These are phyloP conservation scores for Pulveroboletus ravenelii DNA, from an alignment of 768 basidiomycete species.

Conservation along the genomic window DNA sequence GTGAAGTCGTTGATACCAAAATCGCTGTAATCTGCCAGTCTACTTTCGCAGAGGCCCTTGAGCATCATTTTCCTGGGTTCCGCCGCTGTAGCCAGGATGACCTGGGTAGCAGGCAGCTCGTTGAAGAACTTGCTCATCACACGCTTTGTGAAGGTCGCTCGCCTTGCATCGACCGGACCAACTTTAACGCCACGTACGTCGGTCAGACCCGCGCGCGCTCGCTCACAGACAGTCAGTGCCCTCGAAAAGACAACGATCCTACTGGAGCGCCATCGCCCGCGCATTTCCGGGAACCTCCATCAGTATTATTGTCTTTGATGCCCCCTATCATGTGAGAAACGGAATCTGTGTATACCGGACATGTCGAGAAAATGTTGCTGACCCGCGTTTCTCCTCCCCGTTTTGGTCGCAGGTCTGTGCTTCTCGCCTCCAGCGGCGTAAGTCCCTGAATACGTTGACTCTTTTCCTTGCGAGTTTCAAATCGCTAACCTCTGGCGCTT, in stretches of 20 bases:
- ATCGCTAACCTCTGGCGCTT: slow-evolving; percentile 4
- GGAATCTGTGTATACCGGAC: neutral
- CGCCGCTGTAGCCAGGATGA: slow-evolving; percentile 78
- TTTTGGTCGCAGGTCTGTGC: slow-evolving; percentile 50
- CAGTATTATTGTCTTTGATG: slow-evolving; percentile 77
- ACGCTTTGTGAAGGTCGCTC: slow-evolving; percentile 56
- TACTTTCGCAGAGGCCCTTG: slow-evolving; percentile 71
- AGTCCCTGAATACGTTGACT: slow-evolving; percentile 25
- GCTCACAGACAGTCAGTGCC: neutral
- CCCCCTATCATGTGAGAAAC: slow-evolving; percentile 63
- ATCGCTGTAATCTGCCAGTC: slow-evolving; percentile 25
- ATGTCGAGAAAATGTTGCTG: slow-evolving; percentile 8
- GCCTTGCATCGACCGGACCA: slow-evolving; percentile 77
- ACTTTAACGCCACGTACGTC: slow-evolving; percentile 62
- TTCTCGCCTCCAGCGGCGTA: slow-evolving; percentile 55
- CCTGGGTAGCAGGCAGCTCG: slow-evolving; percentile 60
- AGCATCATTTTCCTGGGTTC: slow-evolving; percentile 56
- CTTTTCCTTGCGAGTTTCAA: slow-evolving; percentile 2
- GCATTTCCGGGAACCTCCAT: slow-evolving; percentile 58
- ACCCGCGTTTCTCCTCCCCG: slow-evolving; percentile 4
- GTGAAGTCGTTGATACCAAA: slow-evolving; percentile 3
- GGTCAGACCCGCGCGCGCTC: neutral
- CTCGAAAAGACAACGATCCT: slow-evolving; percentile 53
- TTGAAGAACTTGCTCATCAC: slow-evolving; percentile 54
- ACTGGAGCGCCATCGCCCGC: slow-evolving; percentile 72